Base-by-base conservation (phyloP, 1,284 basidiomycete species). In the Macrocybe sp. region DNA sequence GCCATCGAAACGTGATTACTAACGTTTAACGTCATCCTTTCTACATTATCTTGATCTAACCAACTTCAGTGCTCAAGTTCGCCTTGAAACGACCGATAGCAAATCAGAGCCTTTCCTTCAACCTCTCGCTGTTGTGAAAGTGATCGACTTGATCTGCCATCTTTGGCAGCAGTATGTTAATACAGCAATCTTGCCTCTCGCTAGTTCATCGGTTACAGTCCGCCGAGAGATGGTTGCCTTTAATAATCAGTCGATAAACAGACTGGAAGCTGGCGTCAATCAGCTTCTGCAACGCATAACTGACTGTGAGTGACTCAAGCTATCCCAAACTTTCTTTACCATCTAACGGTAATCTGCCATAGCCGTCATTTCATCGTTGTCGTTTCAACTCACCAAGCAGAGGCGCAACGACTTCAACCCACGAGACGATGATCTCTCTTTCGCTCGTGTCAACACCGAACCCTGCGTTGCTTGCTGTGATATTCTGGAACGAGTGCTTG, bases 351-450 rank as follows among this genome's bases (percentile, higher is more conserved):
- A 32, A 43, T 36, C 30, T 38, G 9, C 44, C 41, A 7, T 51
- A 91, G 88, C 74, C 0, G 77, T 90, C 48, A 63, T 91, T 45
- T 65, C 74, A 16, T 92, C 86, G 82, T 68, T 93, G 9, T 74
- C 81, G 6, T 57, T 73, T 1, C 84, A 90, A 51, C 80, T 99
- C 34, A 78, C 81, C 11, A 97, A 94, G 65, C 97, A 99, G 65
- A 98, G 97, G 74, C 89, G 88, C 61, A 90, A 85, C 43, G 97
- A 99, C 63, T 99, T 97, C 73, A 95, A 95, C 64, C 97, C 97
- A 6, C 84, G 89, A 46, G 95, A 97, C 58, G 96, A 99, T 61
- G 94, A 97, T 57, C 66, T 95, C 28, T 94, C 93, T 0, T 98
- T 99, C 65, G 89, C 93, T 1, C 74, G 92, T 22, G 92, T 92